Evolutionary conservation across 2,329 filamentous ascomycete genomes (phyloP), one percentile per base, ranked within the genome.

Genomic region (Alternaria panax): DNA sequence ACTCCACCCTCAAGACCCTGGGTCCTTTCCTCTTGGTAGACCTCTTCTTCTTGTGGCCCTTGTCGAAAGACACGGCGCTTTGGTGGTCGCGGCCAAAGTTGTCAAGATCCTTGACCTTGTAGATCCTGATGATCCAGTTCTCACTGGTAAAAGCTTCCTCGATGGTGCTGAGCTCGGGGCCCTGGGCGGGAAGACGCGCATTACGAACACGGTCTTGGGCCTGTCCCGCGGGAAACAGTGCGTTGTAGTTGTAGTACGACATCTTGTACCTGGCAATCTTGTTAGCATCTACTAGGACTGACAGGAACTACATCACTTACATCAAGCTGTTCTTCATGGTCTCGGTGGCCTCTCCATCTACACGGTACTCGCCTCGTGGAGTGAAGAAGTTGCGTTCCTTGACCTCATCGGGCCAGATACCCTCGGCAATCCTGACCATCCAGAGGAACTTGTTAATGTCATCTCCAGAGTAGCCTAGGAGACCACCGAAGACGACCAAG

Each of bases 391-490:
- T 90, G 65, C 95, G 91, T 82, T 99, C 95, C 82, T 93, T 96
- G 70, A 99, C 90, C 85, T 99, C 94, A 67, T 98, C 93, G n/a
- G 95, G 95, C 95, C 95, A 99, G 81, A 99, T 98, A 66, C 95
- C 95, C 81, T 99, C 95, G 38, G 95, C 95, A 75, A 99, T 99
- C 77, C 95, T 89, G 59, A 99, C 93, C 96, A 99, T 99, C 95
- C 95, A 99, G 70, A 99, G 84, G 85, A 99, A 99, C 83, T 99
- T 99, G 85, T 99, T 99, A 83, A 99, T 97, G 75, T 99, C 95
- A 72, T 99, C 95, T 65, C 95, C 95, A 51, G 93, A 97, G 83
- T 99, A 99, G 56, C 96, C 96, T 38, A 99, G 85, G 59, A 99
- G 87, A 77, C 92, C 95, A 73, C 95, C 95, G 72, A 98, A 99